Evolutionary conservation across 495 filamentous ascomycete genomes (phyloP).

Genomic region (Penicillium antarcticum): DNA sequence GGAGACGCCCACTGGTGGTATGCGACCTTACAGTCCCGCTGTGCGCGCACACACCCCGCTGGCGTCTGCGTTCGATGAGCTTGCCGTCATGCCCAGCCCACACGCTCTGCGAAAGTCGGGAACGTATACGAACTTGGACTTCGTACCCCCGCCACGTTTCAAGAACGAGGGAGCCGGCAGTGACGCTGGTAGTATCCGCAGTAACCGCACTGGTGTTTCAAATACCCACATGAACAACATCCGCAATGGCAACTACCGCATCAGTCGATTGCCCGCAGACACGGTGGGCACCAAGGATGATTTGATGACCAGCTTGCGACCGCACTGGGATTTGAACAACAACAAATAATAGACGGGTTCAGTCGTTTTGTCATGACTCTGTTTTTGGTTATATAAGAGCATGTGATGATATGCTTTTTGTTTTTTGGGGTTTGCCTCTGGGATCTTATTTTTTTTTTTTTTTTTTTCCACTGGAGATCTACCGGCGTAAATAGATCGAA

Average conservation of each 20-base stretch:
- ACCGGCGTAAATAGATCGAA: conserved; percentile 28
- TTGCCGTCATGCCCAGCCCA: conserved; percentile 82
- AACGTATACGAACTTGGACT: conserved; percentile 87
- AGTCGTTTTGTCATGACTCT: conserved; percentile 29
- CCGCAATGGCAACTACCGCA: conserved; percentile 82
- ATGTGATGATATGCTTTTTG: conserved; percentile 31
- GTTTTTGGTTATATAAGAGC: conserved; percentile 23
- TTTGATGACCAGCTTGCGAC: conserved; percentile 66
- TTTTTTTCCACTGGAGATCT: conserved; percentile 14
- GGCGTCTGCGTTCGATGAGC: conserved; percentile 81
- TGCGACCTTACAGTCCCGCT: conserved; percentile 66
- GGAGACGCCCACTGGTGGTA: conserved; percentile 75
- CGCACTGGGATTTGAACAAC: conserved; percentile 67
- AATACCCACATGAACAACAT: conserved; percentile 68
- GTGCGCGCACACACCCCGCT: conserved; percentile 72
- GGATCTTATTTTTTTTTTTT: conserved; percentile 10
- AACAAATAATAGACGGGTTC: conserved; percentile 12
- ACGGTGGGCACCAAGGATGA: conserved; percentile 79
- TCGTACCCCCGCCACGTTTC: conserved; percentile 89
- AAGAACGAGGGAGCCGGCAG: conserved; percentile 67
- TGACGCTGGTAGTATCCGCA: conserved; percentile 87
- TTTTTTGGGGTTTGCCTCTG: background rate
- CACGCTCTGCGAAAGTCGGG: conserved; percentile 85
- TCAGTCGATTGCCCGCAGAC: conserved; percentile 80
- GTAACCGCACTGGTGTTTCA: conserved; percentile 77